Conservation (phyloP, 768 basidiomycete species). For the Leucocoprinus sp. region DNA sequence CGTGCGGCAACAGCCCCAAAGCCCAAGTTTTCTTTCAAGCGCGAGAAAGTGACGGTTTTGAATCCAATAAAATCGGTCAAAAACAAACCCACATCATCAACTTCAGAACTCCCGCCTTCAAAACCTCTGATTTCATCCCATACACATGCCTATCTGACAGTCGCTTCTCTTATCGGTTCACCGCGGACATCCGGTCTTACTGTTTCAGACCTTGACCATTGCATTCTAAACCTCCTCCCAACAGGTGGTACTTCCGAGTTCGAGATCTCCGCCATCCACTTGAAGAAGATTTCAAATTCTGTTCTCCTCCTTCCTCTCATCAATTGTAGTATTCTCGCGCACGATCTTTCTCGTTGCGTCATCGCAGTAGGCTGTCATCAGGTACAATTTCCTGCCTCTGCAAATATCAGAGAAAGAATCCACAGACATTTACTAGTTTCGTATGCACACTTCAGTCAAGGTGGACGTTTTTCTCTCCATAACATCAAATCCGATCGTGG, state of each 20-base stretch:
- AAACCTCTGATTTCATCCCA: slow-evolving; percentile 36
- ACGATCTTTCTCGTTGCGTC: slow-evolving; percentile 52
- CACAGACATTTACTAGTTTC: slow-evolving; percentile 44
- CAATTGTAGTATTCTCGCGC: slow-evolving; percentile 65
- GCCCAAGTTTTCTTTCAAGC: slow-evolving; percentile 61
- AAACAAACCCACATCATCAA: neutral
- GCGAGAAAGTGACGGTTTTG: slow-evolving; percentile 20
- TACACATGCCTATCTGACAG: slow-evolving; percentile 39
- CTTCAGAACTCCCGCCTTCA: slow-evolving; percentile 17
- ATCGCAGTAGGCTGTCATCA: slow-evolving; percentile 77
- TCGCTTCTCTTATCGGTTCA: slow-evolving; percentile 29
- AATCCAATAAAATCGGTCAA: neutral
- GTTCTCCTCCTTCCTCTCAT: slow-evolving; percentile 60
- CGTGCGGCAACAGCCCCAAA: slow-evolving; percentile 38
- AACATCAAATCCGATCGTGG: slow-evolving; percentile 72
- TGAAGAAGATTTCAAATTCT: slow-evolving; percentile 49
- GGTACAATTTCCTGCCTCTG: slow-evolving; percentile 30
- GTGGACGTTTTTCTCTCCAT: slow-evolving; percentile 63
- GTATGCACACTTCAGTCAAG: slow-evolving; percentile 69
- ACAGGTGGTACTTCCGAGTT: slow-evolving; percentile 9
- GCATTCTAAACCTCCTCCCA: slow-evolving; percentile 61
- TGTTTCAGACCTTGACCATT: slow-evolving; percentile 57
- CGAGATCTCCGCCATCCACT: slow-evolving; percentile 52
- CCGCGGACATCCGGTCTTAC: slow-evolving; percentile 42
- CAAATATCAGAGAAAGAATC: too few species aligned